Percentiles rank a stretch among this genome's conserved stretches.
Conservation (phyloP, 805 yeast species). For the Myxozyma neotropica region DNA sequence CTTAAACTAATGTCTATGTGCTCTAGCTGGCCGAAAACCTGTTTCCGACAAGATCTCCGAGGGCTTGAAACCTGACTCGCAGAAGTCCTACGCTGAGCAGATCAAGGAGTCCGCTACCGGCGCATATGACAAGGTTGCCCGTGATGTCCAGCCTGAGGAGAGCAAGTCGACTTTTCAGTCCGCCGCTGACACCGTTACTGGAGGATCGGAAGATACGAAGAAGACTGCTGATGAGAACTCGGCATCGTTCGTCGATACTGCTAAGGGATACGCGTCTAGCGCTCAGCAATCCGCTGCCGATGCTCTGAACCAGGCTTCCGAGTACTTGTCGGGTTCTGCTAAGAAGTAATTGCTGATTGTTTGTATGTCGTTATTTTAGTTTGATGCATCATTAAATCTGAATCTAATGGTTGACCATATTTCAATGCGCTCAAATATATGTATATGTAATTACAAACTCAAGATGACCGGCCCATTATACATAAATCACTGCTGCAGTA, state of each 20-base stretch:
- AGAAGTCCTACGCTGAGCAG: constrained; percentile 65
- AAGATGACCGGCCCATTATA: too few species aligned
- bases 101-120: constrained; percentile 72
- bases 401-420: too few species aligned
- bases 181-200: constrained; percentile 59
- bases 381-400: background rate
- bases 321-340: constrained; percentile 41
- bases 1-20: background rate
- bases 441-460: too few species aligned
- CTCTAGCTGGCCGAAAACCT: constrained; percentile 68
- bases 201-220: constrained; percentile 54
- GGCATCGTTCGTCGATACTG: constrained; percentile 38
- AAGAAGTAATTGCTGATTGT: constrained; percentile 20
- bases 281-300: constrained; percentile 38
- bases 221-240: constrained; percentile 55
- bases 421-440: too few species aligned
- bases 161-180: constrained; percentile 73
- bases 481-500: too few species aligned
- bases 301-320: constrained; percentile 41
- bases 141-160: constrained; percentile 60
- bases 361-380: background rate
- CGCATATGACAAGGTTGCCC: constrained; percentile 65
- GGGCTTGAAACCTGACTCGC: constrained; percentile 66
- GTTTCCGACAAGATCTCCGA: constrained; percentile 70
- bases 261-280: constrained; percentile 37